Evolutionary conservation across 352 stramenopile species (phyloP).

Genomic region (Peronospora tabacina): DNA sequence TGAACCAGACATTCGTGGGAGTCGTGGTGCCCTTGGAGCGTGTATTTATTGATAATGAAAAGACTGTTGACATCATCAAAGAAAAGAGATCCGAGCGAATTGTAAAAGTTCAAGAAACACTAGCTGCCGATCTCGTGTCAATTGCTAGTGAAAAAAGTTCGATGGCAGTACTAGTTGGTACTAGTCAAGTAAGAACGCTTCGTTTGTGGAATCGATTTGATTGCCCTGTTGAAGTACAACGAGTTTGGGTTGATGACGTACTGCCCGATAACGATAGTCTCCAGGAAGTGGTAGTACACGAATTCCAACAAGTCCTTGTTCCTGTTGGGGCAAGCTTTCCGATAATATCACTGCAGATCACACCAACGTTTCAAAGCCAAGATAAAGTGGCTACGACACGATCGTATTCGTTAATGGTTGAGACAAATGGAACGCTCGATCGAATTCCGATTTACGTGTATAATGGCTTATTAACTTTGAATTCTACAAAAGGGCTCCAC

Average conservation of each 20-base stretch:
- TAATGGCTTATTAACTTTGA: constrained; percentile 29
- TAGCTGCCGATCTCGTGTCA: constrained; percentile 13
- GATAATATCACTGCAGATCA: constrained; percentile 26
- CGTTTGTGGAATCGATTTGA: constrained; percentile 39
- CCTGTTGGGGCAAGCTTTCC: constrained; percentile 25
- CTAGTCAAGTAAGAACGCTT: constrained; percentile 17
- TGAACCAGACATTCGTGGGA: constrained; percentile 31
- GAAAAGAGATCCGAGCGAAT: constrained; percentile 2
- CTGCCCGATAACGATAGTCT: background rate
- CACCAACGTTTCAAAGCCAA: constrained; percentile 5
- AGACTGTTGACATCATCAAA: background rate
- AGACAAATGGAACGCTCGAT: constrained; percentile 38
- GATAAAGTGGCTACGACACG: constrained; percentile 7
- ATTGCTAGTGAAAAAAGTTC: constrained; percentile 8
- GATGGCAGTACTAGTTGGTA: constrained; percentile 17
- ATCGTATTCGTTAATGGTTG: constrained; percentile 26
- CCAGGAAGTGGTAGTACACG: constrained; percentile 27
- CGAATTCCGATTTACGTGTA: constrained; percentile 30
- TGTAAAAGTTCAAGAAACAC: background rate
- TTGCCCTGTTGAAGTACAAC: constrained; percentile 33
- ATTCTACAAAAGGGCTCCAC: constrained; percentile 23
- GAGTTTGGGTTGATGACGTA: constrained; percentile 28
- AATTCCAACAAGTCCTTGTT: constrained; percentile 23
- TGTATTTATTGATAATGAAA: constrained; percentile 10
- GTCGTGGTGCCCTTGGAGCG: constrained; percentile 20